phyloP scores from a whole-genome alignment of 2,329 filamentous ascomycete species.

The Neopestalotiopsis sp. region DNA sequence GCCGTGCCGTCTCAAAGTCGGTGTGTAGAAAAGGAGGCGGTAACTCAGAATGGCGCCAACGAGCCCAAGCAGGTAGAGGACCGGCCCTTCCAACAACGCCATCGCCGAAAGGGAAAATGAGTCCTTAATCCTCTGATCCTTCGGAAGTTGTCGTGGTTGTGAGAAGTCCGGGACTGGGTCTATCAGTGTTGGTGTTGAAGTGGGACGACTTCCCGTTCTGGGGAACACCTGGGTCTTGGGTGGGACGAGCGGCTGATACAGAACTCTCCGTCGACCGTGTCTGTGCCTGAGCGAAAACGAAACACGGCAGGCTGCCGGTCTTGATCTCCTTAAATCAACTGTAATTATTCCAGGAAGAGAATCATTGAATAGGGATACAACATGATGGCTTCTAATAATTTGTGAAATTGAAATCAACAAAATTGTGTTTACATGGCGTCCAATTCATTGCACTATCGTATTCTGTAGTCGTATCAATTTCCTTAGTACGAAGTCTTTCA shows the following conservation, averaged over 20 bases:
- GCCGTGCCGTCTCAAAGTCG: slow-evolving; percentile 36
- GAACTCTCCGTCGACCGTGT: not conserved
- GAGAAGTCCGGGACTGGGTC: not conserved
- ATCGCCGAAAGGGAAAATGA: slow-evolving; percentile 19
- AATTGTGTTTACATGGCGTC: not conserved
- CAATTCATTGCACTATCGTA: not conserved
- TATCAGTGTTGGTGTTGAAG: not conserved
- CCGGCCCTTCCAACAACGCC: slow-evolving; percentile 28
- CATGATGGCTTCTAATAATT: no score
- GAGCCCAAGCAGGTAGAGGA: slow-evolving; percentile 26
- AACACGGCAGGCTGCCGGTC: no score
- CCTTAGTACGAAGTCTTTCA: not conserved
- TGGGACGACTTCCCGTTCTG: not conserved
- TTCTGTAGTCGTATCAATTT: not conserved
- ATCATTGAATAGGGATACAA: no score
- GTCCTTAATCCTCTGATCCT: not conserved
- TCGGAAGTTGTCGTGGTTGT: not conserved
- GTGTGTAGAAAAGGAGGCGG: slow-evolving; percentile 29
- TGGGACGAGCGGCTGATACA: not conserved
- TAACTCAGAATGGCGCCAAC: slow-evolving; percentile 29
- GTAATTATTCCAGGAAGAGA: no score
- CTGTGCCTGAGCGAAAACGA: not conserved
- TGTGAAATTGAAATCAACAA: not conserved
- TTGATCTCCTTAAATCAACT: no score
- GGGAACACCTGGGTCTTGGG: not conserved